Percentiles rank a stretch among this genome's conserved stretches.
Evolutionary conservation across 208 protist genomes (phyloP).

Genomic region (Trypanosoma platydactyli): DNA sequence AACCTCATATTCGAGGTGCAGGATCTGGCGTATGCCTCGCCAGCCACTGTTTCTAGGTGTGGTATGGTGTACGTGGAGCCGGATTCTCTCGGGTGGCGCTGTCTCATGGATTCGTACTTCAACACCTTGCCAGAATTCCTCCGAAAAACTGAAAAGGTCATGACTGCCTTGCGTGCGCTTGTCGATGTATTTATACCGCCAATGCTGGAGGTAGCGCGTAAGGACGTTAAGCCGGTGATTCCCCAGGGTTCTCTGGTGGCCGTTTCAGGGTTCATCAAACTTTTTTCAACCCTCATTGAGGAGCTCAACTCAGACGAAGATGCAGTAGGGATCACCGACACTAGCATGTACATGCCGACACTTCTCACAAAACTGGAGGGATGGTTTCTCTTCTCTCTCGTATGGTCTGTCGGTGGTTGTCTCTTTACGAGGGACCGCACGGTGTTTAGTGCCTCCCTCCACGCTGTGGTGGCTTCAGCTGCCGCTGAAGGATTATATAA

Average conservation of each 20-base stretch:
- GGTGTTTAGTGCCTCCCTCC: slow-evolving; percentile 82
- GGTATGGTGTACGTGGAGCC: slow-evolving; percentile 98
- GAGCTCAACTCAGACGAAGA: slow-evolving; percentile 35
- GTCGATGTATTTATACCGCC: slow-evolving; percentile 71
- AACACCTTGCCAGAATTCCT: slow-evolving; percentile 71
- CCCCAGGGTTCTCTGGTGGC: slow-evolving; percentile 71
- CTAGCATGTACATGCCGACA: slow-evolving; percentile 35
- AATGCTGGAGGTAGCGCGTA: slow-evolving; percentile 83
- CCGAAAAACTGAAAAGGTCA: slow-evolving; percentile 35
- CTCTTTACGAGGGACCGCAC: slow-evolving; percentile 78
- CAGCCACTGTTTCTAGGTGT: slow-evolving; percentile 97
- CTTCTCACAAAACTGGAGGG: slow-evolving; percentile 83
- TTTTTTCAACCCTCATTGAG: slow-evolving; percentile 75
- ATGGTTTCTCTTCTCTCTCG: slow-evolving; percentile 92
- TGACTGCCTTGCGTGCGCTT: slow-evolving; percentile 43
- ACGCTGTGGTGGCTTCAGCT: slow-evolving; percentile 43
- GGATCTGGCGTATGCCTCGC: slow-evolving; percentile 96
- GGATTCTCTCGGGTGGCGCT: slow-evolving; percentile 92
- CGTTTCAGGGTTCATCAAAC: slow-evolving; percentile 81
- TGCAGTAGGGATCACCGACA: slow-evolving; percentile 14
- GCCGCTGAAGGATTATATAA: slow-evolving; percentile 41
- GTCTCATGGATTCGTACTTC: slow-evolving; percentile 88
- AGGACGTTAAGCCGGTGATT: slow-evolving; percentile 72
- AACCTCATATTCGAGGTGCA: slow-evolving; percentile 98
- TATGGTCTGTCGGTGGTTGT: slow-evolving; percentile 93